Percentiles rank a stretch among this genome's conserved stretches.
phyloP scores from a whole-genome alignment of 495 filamentous ascomycete species.

The Xylaria curta region DNA sequence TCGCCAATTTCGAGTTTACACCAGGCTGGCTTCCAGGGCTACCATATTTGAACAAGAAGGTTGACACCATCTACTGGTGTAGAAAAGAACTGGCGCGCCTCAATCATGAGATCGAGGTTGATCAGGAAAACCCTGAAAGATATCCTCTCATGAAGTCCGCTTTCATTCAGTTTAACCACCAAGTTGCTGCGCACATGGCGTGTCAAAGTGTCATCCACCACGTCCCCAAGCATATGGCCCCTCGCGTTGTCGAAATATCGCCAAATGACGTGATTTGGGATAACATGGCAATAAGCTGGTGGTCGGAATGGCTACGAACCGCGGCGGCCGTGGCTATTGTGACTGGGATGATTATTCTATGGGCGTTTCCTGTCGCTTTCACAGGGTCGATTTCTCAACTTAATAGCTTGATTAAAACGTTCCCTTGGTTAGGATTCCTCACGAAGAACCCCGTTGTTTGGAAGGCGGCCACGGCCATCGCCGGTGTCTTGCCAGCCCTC shows the following conservation, averaged over 20 bases:
- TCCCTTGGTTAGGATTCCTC: slow-evolving; percentile 76
- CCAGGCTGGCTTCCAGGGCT: slow-evolving; percentile 76
- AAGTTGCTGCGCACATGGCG: slow-evolving; percentile 97
- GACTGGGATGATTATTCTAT: slow-evolving; percentile 79
- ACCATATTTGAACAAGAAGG: slow-evolving; percentile 84
- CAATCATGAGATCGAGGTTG: slow-evolving; percentile 91
- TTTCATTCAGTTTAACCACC: slow-evolving; percentile 98
- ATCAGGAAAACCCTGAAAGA: slow-evolving; percentile 83
- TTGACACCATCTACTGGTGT: slow-evolving; percentile 93
- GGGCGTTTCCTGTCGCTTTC: slow-evolving; percentile 91
- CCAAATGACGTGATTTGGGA: slow-evolving; percentile 96
- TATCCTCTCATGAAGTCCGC: slow-evolving; percentile 97
- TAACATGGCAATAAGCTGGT: slow-evolving; percentile 97
- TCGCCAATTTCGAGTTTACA: slow-evolving; percentile 79
- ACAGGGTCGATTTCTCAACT: slow-evolving; percentile 83
- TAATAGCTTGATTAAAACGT: slow-evolving; percentile 65
- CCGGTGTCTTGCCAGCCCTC: slow-evolving; percentile 84
- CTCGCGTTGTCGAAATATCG: slow-evolving; percentile 88
- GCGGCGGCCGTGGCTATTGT: slow-evolving; percentile 70
- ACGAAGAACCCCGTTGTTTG: slow-evolving; percentile 58
- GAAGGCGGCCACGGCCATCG: slow-evolving; percentile 72
- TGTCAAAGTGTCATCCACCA: slow-evolving; percentile 93
- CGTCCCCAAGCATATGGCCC: slow-evolving; percentile 91
- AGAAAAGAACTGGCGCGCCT: slow-evolving; percentile 86
- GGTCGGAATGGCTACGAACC: slow-evolving; percentile 82